phyloP scores from a whole-genome alignment of 805 yeast genomes.

The Saccharomycopsis sp. region DNA sequence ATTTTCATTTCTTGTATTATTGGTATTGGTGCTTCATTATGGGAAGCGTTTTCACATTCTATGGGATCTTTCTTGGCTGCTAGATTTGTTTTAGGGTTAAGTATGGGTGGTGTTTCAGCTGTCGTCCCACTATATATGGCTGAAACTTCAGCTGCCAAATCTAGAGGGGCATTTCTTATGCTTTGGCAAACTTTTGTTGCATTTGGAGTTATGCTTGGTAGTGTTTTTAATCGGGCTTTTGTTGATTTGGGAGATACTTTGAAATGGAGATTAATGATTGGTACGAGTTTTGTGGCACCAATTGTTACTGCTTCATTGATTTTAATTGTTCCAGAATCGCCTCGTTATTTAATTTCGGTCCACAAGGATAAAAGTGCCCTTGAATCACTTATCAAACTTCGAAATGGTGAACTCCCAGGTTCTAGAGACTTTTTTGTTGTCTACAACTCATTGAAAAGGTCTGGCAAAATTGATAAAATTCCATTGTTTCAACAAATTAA shows the following conservation, averaged over 20 bases:
- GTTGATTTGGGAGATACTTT: conserved; percentile 39
- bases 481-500: conserved; percentile 33
- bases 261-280: conserved; percentile 64
- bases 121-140: conserved; percentile 65
- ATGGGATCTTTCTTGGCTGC: conserved; percentile 58
- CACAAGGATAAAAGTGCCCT: conserved; percentile 43
- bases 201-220: conserved; percentile 63
- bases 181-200: conserved; percentile 75
- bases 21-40: conserved; percentile 52
- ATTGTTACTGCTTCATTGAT: conserved; percentile 44
- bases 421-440: conserved; percentile 62
- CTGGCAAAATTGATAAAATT: conserved; percentile 35
- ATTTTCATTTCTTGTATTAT: conserved; percentile 51
- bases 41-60: conserved; percentile 56
- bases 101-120: conserved; percentile 61
- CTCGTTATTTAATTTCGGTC: conserved; percentile 59
- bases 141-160: conserved; percentile 50
- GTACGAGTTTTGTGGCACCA: conserved; percentile 56
- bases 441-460: conserved; percentile 43
- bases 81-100: conserved; percentile 53
- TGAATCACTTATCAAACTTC: conserved; percentile 39
- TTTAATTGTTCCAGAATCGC: conserved; percentile 59
- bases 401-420: conserved; percentile 45
- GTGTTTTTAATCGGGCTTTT: conserved; percentile 52
- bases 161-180: conserved; percentile 63